These are phyloP conservation scores for Wickerhamomyces mucosus DNA, from an alignment of 805 yeast genomes.

Conservation along the genomic window DNA sequence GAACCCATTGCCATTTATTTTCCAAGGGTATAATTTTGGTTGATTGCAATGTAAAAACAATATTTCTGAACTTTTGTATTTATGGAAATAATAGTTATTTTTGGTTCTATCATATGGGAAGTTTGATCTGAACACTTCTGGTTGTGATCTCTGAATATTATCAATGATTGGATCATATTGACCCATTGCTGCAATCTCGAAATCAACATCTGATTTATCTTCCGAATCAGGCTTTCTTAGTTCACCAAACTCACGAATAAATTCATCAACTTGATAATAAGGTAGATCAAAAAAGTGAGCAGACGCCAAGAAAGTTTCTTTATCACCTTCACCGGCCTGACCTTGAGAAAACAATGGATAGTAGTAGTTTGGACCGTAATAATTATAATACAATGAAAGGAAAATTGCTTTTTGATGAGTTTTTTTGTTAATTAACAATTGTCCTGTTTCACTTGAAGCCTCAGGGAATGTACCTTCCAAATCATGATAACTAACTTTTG, in stretches of 20 bases:
- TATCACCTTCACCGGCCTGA: constrained; percentile 73
- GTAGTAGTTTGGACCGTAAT: constrained; percentile 50
- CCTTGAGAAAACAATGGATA: constrained; percentile 55
- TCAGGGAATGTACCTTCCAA: constrained; percentile 62
- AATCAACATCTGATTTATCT: constrained; percentile 20
- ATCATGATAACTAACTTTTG: constrained; percentile 45
- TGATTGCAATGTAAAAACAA: constrained; percentile 21
- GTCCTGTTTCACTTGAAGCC: constrained; percentile 63
- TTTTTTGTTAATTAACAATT: constrained; percentile 46
- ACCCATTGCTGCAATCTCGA: constrained; percentile 47
- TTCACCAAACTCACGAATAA: constrained; percentile 42
- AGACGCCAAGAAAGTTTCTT: constrained; percentile 68
- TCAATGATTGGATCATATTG: constrained; percentile 43
- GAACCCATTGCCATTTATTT: constrained; percentile 18
- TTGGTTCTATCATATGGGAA: constrained; percentile 9
- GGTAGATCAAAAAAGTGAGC: constrained; percentile 39
- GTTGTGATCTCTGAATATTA: constrained; percentile 13
- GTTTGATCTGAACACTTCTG: constrained; percentile 8
- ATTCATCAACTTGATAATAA: constrained; percentile 46
- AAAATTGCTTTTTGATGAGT: constrained; percentile 49
- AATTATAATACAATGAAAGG: constrained; percentile 55
- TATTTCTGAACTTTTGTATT: constrained; percentile 14
- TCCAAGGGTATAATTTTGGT: constrained; percentile 23
- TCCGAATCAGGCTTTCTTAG: constrained; percentile 17
- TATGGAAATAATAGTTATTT: constrained; percentile 16